These are phyloP conservation scores for Fraxinus latifolia DNA, from an alignment of 305 asterid species.

Conservation along the genomic window DNA sequence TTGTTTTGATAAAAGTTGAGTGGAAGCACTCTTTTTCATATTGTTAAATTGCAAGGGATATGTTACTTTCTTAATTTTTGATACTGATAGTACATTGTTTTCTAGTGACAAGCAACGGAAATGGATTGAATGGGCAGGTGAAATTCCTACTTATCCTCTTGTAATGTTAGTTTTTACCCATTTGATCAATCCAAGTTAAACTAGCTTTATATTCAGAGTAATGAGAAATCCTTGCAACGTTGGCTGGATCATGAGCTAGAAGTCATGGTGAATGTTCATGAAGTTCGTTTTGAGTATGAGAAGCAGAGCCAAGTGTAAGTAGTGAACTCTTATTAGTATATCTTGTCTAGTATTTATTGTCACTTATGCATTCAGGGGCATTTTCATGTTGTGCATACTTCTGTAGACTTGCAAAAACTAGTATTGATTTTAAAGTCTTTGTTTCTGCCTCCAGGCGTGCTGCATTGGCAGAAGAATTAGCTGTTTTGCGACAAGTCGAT, in stretches of 20 bases:
- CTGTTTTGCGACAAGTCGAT: constrained; percentile 81
- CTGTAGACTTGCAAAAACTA: neutral
- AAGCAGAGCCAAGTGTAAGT: constrained; percentile 99
- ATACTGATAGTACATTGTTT: constrained; percentile 26
- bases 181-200: constrained; percentile 17
- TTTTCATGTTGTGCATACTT: constrained; percentile 14
- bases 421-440: neutral
- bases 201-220: constrained; percentile 44
- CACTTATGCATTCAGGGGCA: neutral
- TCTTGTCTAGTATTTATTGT: neutral
- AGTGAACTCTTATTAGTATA: neutral
- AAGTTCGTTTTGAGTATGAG: constrained; percentile 97
- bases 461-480: constrained; percentile 93
- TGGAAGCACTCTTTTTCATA: constrained; percentile 7
- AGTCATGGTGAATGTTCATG: constrained; percentile 94
- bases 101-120: constrained; percentile 70
- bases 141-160: constrained; percentile 15
- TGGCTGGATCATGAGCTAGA: constrained; percentile 99
- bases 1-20: neutral
- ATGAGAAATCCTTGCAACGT: constrained; percentile 79
- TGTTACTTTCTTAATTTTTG: neutral
- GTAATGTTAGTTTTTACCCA: constrained; percentile 9
- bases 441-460: constrained; percentile 59
- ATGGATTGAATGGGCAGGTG: constrained; percentile 78
- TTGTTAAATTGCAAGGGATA: neutral